Evolutionary conservation across 2,329 filamentous ascomycete genomes (phyloP).

Genomic region (Fusarium albosuccineum): DNA sequence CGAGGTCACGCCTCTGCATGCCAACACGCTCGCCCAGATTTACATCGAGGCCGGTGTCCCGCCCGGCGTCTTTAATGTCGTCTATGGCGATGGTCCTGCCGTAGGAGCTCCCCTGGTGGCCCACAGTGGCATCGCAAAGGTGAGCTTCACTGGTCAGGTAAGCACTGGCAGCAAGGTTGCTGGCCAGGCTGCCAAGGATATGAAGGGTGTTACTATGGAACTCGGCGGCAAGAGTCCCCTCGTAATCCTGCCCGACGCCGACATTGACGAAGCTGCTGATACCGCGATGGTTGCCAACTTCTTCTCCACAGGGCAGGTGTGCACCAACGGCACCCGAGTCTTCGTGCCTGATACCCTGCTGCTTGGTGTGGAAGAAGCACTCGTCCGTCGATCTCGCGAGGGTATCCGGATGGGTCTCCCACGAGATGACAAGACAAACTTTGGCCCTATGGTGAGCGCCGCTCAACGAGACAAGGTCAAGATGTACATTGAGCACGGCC

Average conservation of each 20-base stretch:
- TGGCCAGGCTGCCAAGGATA: constrained; percentile 77
- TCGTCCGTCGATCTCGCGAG: constrained; percentile 66
- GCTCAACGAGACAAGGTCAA: constrained; percentile 82
- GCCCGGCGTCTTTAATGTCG: constrained; percentile 86
- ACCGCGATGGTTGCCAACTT: constrained; percentile 96
- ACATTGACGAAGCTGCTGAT: constrained; percentile 84
- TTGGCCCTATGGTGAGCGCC: constrained; percentile 84
- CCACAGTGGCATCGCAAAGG: constrained; percentile 82
- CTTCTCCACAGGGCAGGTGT: constrained; percentile 91
- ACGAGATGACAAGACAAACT: constrained; percentile 80
- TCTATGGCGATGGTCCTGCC: constrained; percentile 80
- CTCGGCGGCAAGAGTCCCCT: constrained; percentile 88
- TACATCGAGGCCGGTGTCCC: constrained; percentile 85
- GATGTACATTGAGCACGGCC: constrained; percentile 81
- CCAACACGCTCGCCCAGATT: constrained; percentile 78
- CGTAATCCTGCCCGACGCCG: constrained; percentile 83
- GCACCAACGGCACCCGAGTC: constrained; percentile 91
- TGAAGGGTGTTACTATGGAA: constrained; percentile 96
- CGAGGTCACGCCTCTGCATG: constrained; percentile 89
- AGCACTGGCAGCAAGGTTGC: constrained; percentile 87
- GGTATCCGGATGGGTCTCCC: constrained; percentile 84
- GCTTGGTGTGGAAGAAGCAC: constrained; percentile 73
- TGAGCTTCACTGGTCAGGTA: constrained; percentile 91
- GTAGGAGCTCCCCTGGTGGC: constrained; percentile 81
- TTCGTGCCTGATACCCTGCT: constrained; percentile 80